Evolutionary conservation across 345 rosid genomes (phyloP), one percentile per base, ranked within the genome.

Genomic region (Noccaea bulbosa): DNA sequence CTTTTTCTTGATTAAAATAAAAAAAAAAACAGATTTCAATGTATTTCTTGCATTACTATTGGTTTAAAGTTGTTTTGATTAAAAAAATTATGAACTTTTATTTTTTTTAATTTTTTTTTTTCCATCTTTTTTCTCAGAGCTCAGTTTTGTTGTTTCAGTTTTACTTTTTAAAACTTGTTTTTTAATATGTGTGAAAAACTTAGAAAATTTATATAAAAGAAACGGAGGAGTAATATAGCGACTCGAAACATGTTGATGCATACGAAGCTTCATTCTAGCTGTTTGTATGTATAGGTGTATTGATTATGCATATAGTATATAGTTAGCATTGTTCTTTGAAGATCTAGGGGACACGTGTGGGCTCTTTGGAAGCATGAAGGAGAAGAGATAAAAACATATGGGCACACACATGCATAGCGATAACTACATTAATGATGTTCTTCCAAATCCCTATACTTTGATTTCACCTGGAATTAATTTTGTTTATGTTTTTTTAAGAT

Each of bases 341-440:
- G 70, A 62, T 54, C 55, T 61, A 62, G 41, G 73, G 62, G 41
- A 65, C 60, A 83, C 85, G 82, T 83, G 85, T 80, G 86, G 89
- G 89, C 89, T 83, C 86, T 82, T 74, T 41, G 51, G 83, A 71
- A 81, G 54, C 81, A 72, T 54, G 59, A 73, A 48, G 44, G 62
- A 24, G 59, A 69, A 47, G 67, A 45, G 41, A 62, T 32, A 14
- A 49, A 69, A 67, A 72, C 63, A 62, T 69, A 67, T 76, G 67
- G 73, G 68, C 63, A 63, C 79, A 63, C 79, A 75, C 83, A 64
- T 50, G 66, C 75, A 67, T 71, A 20, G 22, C 1, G 22, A 20
- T 20, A 39, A 59, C 38, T 71, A 40, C 38, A 49, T 38, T 64
- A 8, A 77, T 77, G 52, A 56, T 30, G 52, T 67, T 66, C 37